phyloP scores from a whole-genome alignment of 2,329 filamentous ascomycete species.

The Aspergillus sojae region DNA sequence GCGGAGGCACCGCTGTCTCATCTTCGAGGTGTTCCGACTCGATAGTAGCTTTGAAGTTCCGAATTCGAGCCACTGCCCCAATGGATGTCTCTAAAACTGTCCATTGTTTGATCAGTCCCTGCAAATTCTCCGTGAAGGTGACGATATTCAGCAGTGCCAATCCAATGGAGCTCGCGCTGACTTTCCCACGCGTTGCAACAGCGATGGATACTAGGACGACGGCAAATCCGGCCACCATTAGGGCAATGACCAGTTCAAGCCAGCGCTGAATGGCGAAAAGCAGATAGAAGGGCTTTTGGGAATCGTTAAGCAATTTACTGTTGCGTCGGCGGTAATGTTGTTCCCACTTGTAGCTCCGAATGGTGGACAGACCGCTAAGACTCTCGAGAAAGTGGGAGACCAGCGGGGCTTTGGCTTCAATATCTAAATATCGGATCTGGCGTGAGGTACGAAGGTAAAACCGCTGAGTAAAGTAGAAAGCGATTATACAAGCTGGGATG shows the following conservation, averaged over 20 bases:
- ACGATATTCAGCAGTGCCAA: constrained; percentile 52
- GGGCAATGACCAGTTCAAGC: constrained; percentile 45
- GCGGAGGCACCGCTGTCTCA: constrained; percentile 48
- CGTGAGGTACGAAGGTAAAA: constrained; percentile 58
- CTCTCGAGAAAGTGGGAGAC: constrained; percentile 58
- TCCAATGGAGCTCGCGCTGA: constrained; percentile 48
- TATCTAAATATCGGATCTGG: constrained; percentile 55
- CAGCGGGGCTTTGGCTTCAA: constrained; percentile 55
- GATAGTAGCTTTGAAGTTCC: constrained; percentile 48
- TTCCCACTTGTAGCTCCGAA: constrained; percentile 56
- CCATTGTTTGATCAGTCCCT: constrained; percentile 50
- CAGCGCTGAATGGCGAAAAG: constrained; percentile 49
- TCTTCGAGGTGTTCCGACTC: constrained; percentile 46
- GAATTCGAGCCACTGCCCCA: constrained; percentile 43
- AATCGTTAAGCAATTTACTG: constrained; percentile 40
- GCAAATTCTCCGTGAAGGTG: constrained; percentile 49
- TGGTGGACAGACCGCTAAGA: constrained; percentile 50
- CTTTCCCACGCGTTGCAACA: constrained; percentile 36
- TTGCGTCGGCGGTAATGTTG: constrained; percentile 41
- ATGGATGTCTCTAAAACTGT: constrained; percentile 57
- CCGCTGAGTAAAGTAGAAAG: constrained; percentile 53
- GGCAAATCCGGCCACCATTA: constrained; percentile 47
- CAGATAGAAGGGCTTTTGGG: constrained; percentile 50
- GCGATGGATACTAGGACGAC: constrained; percentile 47
- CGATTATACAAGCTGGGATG: constrained; percentile 47